Percentiles rank a stretch among this genome's conserved stretches.
Evolutionary conservation across 495 filamentous ascomycete species (phyloP).

Genomic region (Pseudomonodictys pantanalensis): DNA sequence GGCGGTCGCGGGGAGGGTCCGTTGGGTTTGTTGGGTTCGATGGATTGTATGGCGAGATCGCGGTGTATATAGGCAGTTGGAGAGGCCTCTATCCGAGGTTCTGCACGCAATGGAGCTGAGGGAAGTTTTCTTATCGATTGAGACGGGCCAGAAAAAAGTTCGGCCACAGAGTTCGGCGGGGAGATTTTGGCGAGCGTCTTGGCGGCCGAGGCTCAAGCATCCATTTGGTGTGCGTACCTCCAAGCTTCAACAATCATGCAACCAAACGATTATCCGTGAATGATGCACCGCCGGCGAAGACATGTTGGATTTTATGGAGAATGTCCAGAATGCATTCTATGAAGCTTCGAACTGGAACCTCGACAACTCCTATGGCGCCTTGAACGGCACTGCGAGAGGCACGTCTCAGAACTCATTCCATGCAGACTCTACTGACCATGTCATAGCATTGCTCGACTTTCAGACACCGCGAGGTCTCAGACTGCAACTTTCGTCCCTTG

Average conservation of each 20-base stretch:
- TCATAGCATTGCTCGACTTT: slow-evolving; percentile 76
- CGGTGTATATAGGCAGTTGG: too few species aligned
- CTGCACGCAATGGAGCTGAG: too few species aligned
- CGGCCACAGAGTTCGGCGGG: slow-evolving; percentile 6
- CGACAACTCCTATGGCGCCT: slow-evolving; percentile 86
- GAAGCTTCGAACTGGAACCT: slow-evolving; percentile 82
- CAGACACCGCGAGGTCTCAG: slow-evolving; percentile 74
- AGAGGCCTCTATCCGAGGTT: too few species aligned
- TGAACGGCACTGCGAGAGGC: slow-evolving; percentile 86
- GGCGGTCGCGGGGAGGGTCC: too few species aligned
- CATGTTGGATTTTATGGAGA: slow-evolving; percentile 99
- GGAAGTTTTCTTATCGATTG: too few species aligned
- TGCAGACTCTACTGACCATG: background rate
- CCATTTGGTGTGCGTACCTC: background rate
- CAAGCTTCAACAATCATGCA: slow-evolving; percentile 1
- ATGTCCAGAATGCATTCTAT: slow-evolving; percentile 90
- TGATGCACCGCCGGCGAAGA: slow-evolving; percentile 10
- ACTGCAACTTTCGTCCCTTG: slow-evolving; percentile 82
- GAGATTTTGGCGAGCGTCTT: slow-evolving; percentile 24
- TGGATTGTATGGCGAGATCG: too few species aligned
- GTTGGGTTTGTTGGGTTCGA: too few species aligned
- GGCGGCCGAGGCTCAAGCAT: slow-evolving; percentile 4
- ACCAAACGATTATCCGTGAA: slow-evolving; percentile 14
- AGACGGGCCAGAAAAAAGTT: slow-evolving; percentile 18
- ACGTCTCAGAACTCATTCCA: slow-evolving; percentile 26